phyloP scores from a whole-genome alignment of 331 rosid species.

The Arachis monticola region DNA sequence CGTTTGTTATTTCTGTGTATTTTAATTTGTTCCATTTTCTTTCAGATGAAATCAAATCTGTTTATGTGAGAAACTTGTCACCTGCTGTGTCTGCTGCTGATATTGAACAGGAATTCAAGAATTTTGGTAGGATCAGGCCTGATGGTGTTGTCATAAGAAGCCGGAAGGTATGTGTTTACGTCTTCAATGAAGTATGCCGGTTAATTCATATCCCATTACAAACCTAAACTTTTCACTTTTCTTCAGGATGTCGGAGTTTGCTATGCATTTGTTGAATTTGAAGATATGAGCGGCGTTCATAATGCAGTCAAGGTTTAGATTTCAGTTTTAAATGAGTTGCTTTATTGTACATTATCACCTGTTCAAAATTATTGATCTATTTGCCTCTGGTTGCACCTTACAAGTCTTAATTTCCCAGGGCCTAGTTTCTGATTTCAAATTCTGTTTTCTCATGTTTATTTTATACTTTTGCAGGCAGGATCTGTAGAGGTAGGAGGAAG shows the following conservation, averaged over 20 bases:
- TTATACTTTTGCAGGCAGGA: slow-evolving; percentile 53
- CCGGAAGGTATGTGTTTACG: slow-evolving; percentile 56
- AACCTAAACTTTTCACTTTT: slow-evolving; percentile 32
- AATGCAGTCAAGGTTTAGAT: slow-evolving; percentile 76
- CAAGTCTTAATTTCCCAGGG: background rate
- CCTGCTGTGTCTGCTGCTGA: slow-evolving; percentile 70
- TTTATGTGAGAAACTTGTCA: slow-evolving; percentile 76
- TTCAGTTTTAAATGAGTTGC: background rate
- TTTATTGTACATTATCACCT: slow-evolving; percentile 7
- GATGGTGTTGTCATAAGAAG: slow-evolving; percentile 77
- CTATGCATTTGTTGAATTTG: slow-evolving; percentile 87
- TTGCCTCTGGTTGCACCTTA: background rate
- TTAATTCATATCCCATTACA: slow-evolving; percentile 16
- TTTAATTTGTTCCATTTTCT: slow-evolving; percentile 26
- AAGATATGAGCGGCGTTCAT: slow-evolving; percentile 70
- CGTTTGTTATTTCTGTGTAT: background rate
- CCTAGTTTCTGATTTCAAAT: background rate
- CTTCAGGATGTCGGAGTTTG: slow-evolving; percentile 86
- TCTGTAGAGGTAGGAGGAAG: slow-evolving; percentile 69
- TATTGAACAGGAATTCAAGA: slow-evolving; percentile 74
- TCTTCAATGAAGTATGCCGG: slow-evolving; percentile 25
- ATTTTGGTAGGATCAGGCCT: slow-evolving; percentile 67
- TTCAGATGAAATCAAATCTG: slow-evolving; percentile 76
- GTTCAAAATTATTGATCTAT: background rate
- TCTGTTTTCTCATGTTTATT: background rate